Evolutionary conservation across 495 filamentous ascomycete genomes (phyloP).

Genomic region (Pseudomonodictys pantanalensis): DNA sequence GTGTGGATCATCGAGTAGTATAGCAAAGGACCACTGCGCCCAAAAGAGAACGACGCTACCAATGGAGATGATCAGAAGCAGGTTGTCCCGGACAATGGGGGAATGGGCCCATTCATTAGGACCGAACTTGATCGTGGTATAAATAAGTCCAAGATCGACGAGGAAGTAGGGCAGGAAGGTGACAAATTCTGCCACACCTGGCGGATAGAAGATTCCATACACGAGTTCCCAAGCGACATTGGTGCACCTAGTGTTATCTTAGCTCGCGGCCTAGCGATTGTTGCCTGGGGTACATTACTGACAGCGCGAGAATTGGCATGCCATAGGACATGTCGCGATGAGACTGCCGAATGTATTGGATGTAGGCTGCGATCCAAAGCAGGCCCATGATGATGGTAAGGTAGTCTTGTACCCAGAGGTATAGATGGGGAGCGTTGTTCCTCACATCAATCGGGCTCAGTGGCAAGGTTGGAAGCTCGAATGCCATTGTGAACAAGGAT

Average conservation of each 20-base stretch:
- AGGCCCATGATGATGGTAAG: constrained; percentile 16
- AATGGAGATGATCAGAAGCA: constrained; percentile 1
- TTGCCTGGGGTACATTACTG: background rate
- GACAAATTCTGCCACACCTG: constrained; percentile 12
- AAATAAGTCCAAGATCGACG: constrained; percentile 11
- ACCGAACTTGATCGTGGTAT: constrained; percentile 10
- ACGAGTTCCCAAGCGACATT: constrained; percentile 15
- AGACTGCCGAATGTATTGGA: constrained; percentile 4
- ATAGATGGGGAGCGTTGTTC: constrained; percentile 1
- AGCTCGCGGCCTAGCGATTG: background rate
- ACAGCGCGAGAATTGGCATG: constrained; percentile 15
- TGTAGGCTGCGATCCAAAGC: constrained; percentile 12
- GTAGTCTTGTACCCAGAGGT: constrained; percentile 14
- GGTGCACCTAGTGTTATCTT: background rate
- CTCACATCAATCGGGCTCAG: constrained; percentile 10
- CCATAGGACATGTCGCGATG: constrained; percentile 6
- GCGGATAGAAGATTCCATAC: constrained; percentile 14
- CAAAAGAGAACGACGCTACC: background rate
- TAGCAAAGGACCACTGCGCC: constrained; percentile 6
- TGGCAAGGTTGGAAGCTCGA: constrained; percentile 5
- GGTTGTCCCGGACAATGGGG: background rate
- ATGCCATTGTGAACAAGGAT: background rate
- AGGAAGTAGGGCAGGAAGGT: constrained; percentile 14
- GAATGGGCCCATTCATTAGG: constrained; percentile 11
- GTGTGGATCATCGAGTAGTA: constrained; percentile 1